phyloP scores from a whole-genome alignment of 2,329 filamentous ascomycete genomes.

The Pseudogymnoascus sp. region DNA sequence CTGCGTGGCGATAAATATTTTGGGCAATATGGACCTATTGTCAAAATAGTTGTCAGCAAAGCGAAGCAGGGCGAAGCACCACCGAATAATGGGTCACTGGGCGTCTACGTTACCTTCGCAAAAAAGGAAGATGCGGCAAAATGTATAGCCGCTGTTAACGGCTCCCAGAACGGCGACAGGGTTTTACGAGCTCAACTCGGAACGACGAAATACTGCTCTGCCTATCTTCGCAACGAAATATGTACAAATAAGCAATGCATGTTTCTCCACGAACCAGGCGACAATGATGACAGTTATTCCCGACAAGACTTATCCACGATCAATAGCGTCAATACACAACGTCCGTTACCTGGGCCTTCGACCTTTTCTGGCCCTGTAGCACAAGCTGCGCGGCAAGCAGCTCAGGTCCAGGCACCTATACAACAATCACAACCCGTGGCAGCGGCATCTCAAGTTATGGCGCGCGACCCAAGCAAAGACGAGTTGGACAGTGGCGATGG shows the following conservation, averaged over 20 bases:
- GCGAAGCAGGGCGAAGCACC: slow-evolving; percentile 57
- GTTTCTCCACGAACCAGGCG: slow-evolving; percentile 96
- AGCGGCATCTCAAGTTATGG: slow-evolving; percentile 54
- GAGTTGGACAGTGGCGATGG: slow-evolving; percentile 66
- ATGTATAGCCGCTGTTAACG: slow-evolving; percentile 88
- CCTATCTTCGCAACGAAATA: slow-evolving; percentile 86
- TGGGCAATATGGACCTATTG: slow-evolving; percentile 94
- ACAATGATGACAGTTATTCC: slow-evolving; percentile 94
- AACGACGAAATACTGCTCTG: slow-evolving; percentile 97
- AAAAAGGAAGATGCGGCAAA: slow-evolving; percentile 80
- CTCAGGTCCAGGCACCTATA: slow-evolving; percentile 29
- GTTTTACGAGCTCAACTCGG: slow-evolving; percentile 70
- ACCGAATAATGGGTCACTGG: slow-evolving; percentile 70
- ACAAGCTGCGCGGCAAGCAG: slow-evolving; percentile 45
- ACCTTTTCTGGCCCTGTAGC: slow-evolving; percentile 37
- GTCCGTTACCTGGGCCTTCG: slow-evolving; percentile 47
- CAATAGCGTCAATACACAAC: slow-evolving; percentile 75
- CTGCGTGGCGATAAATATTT: slow-evolving; percentile 89
- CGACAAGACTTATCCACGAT: slow-evolving; percentile 90
- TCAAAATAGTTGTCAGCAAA: slow-evolving; percentile 98
- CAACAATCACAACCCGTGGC: slow-evolving; percentile 26
- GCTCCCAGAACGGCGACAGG: slow-evolving; percentile 82
- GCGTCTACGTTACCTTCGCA: slow-evolving; percentile 97
- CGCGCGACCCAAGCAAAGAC: slow-evolving; percentile 69
- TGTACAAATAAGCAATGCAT: slow-evolving; percentile 96